Evolutionary conservation across 805 yeast species (phyloP).

Genomic region (Zygotorulaspora danielsina): DNA sequence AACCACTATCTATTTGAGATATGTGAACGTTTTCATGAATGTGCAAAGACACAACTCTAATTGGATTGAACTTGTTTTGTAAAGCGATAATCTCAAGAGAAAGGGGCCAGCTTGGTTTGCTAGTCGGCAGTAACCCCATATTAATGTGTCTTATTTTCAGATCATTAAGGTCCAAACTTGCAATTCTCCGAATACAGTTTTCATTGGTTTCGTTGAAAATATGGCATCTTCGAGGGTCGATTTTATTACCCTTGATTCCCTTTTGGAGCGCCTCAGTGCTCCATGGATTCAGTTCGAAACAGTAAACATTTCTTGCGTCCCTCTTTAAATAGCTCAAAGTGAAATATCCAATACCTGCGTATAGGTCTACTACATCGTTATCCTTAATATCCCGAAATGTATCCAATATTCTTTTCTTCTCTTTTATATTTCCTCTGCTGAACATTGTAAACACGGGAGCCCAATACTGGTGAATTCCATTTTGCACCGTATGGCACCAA

Average conservation of each 20-base stretch:
- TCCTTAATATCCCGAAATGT: conserved; percentile 37
- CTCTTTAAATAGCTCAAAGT: conserved; percentile 59
- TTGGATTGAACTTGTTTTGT: conserved; percentile 11
- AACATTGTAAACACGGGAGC: conserved; percentile 85
- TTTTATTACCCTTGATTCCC: conserved; percentile 47
- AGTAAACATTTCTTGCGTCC: conserved; percentile 50
- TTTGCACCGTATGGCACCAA: conserved; percentile 70
- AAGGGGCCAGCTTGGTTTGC: conserved; percentile 56
- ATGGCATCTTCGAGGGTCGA: conserved; percentile 29
- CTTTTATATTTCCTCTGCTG: conserved; percentile 80
- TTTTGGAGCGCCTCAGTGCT: conserved; percentile 64
- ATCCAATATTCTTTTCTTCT: conserved; percentile 61
- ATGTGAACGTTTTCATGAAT: conserved; percentile 71
- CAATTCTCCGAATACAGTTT: conserved; percentile 42
- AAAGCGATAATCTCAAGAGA: conserved; percentile 31
- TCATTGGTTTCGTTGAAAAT: conserved; percentile 66
- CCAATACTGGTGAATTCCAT: conserved; percentile 77
- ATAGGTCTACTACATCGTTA: conserved; percentile 58
- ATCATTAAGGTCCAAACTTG: conserved; percentile 25
- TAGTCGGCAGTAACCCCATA: conserved; percentile 73
- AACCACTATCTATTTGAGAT: conserved; percentile 35
- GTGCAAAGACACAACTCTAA: conserved; percentile 42
- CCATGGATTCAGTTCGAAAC: conserved; percentile 89
- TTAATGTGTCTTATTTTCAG: conserved; percentile 52
- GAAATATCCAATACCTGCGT: conserved; percentile 85